Evolutionary conservation across 2,329 filamentous ascomycete genomes (phyloP), one percentile per base, ranked within the genome.

Genomic region (Domatiomyces globalis): DNA sequence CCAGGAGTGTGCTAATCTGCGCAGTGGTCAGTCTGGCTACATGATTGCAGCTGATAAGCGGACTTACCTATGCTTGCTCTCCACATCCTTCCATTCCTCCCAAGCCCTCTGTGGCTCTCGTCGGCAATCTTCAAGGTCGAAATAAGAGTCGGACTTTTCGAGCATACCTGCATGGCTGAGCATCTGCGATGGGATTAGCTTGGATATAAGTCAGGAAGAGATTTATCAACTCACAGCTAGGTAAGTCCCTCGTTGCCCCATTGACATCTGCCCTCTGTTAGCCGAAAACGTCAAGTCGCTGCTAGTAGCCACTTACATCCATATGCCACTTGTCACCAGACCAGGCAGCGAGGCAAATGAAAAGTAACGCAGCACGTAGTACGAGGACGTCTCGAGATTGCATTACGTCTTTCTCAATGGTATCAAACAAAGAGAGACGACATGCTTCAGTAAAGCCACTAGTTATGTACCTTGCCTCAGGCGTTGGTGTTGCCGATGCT

Each of bases 281-380:
- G 50, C 20, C 10, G 33, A 29, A 20, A 54, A 20, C 27, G 18
- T 44, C 36, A 9, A 18, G 33, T 8, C 17, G 22, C 5, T 17
- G 22, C n/a, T 22, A 43, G 27, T 20, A 19, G 2, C 33, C 10
- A 54, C 57, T 54, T 54, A 59, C 57, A 60, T 85, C 81, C 81
- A 85, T 85, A 57, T 84, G 79, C 81, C 82, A 85, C 66, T 85
- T 85, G 64, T 85, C 82, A 45, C 83, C 83, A 62, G 81, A 83
- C 83, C 83, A 86, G 1, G 80, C 80, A 6, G 81, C 82, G 22
- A 84, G 73, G 1, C 81, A 74, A 1, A 78, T 83, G 63, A 84
- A 84, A 2, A 85, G 73, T 10, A 85, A 68, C 0, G 81, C 81
- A 46, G 80, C 80, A 42, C 81, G 75, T 45, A 85, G 70, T 0